Base-by-base conservation (phyloP, 352 stramenopile genomes). In the Phytophthora palmivora region DNA sequence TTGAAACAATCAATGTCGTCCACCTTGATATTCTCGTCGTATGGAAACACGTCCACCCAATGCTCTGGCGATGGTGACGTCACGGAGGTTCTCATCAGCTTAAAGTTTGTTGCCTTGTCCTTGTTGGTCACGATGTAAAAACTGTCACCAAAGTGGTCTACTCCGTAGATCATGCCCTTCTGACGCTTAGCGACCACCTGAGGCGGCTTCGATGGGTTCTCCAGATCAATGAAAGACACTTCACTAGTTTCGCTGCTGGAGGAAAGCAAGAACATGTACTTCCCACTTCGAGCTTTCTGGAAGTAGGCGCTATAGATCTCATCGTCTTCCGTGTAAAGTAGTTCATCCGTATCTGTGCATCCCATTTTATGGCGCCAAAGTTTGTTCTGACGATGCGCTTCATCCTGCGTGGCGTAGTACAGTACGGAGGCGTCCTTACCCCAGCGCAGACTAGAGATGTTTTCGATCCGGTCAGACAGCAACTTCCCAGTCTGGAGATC, bases 101-200 rank as follows among this genome's bases (percentile, higher is more conserved):
- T 96, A 66, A 98, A 97, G 74, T 99, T 99, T 18, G 84, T 94
- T 21, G 87, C 85, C 53, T 88, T 89, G 67, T 96, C 91, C 50
- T 92, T 87, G 82, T 99, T 99, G 21, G 94, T 98, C 52, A 89
- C 80, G 43, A 99, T 94, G 70, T 97, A 97, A 52, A 98, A 98
- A 59, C 82, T 79, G 57, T 87, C 77, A 47, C 74, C 76, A 47
- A 91, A 90, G 72, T 98, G 92, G 52, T 97, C 89, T 3, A 97
- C 83, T 16, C 79, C 76, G 74, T 97, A 97, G 22, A 84, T 67
- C 42, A 96, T 61, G 12, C 83, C 81, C 56, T 94, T 84, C 30
- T 82, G 32, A 16, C 89, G 83, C 60, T 84, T 80, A 8, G 83
- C 75, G 16, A 97, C 76, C 46, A 92, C 32, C 51, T 84, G 73